Percentiles rank a stretch among this genome's conserved stretches.
Evolutionary conservation across 345 rosid genomes (phyloP).

Genomic region (Angophora floribunda): DNA sequence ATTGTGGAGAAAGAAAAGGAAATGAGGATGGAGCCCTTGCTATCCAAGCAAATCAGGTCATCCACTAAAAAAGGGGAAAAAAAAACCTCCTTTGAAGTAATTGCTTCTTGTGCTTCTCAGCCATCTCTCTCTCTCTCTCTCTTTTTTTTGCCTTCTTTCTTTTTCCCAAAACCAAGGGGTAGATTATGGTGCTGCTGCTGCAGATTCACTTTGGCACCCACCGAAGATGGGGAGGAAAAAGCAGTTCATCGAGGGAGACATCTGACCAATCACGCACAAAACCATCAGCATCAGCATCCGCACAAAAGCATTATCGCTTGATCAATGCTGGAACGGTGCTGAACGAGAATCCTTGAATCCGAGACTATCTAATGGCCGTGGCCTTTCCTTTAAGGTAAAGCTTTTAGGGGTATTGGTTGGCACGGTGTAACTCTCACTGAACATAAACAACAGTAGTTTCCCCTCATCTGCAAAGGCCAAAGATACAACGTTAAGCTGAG

Average conservation of each 20-base stretch:
- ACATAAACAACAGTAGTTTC: background rate
- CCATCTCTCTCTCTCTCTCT: background rate
- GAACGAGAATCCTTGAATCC: background rate
- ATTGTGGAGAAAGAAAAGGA: background rate
- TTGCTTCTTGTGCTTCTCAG: background rate
- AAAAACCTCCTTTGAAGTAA: background rate
- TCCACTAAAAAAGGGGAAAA: background rate
- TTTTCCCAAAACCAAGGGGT: background rate
- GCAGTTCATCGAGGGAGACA: background rate
- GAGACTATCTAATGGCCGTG: background rate
- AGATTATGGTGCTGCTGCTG: background rate
- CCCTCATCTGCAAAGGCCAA: background rate
- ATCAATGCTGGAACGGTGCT: background rate
- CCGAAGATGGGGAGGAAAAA: background rate
- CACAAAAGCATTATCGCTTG: background rate
- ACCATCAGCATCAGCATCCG: background rate
- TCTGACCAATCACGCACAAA: background rate
- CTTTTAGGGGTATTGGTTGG: constrained; percentile 8
- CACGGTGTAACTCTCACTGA: constrained; percentile 15
- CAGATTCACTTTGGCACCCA: background rate
- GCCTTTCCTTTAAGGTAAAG: constrained; percentile 8
- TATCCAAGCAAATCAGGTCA: background rate
- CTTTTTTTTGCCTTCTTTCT: background rate
- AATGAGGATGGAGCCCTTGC: background rate
- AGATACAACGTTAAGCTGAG: background rate